Evolutionary conservation across 192 early-diverging fungal species (phyloP).

Genomic region (Spinellus fusiger): DNA sequence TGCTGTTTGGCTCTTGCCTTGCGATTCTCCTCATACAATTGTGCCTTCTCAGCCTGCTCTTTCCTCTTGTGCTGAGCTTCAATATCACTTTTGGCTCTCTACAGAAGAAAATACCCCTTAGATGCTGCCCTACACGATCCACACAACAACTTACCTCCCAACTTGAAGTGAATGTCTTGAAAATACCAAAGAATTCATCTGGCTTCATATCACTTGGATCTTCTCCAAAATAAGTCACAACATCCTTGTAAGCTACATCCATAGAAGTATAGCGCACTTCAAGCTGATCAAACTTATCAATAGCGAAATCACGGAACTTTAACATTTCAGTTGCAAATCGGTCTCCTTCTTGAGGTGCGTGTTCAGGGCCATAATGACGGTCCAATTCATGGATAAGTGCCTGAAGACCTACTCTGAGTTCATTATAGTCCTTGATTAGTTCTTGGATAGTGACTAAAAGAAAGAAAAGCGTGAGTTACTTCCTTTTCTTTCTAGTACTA

Average conservation of each 20-base stretch:
- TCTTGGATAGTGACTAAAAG: conserved; percentile 50
- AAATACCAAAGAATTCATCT: conserved; percentile 85
- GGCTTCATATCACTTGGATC: conserved; percentile 65
- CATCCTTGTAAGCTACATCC: conserved; percentile 66
- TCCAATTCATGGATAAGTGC: conserved; percentile 45
- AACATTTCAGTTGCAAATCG: conserved; percentile 61
- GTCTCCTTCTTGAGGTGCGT: conserved; percentile 48
- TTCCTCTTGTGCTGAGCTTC: conserved; percentile 25
- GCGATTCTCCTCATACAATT: conserved; percentile 21
- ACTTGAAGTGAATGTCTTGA: conserved; percentile 71
- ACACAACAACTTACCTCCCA: too few relatives aligned
- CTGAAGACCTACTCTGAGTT: conserved; percentile 38
- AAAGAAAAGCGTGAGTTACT: not conserved
- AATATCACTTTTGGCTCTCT: conserved; percentile 46
- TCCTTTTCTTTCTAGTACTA: not conserved
- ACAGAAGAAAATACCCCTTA: not conserved
- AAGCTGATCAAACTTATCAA: conserved; percentile 56
- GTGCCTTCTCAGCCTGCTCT: conserved; percentile 35
- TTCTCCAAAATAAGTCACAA: conserved; percentile 71
- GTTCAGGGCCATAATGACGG: conserved; percentile 36
- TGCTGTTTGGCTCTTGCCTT: conserved; percentile 16
- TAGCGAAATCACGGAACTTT: conserved; percentile 57
- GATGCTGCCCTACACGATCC: not conserved
- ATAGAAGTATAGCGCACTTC: conserved; percentile 58
- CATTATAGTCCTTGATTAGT: conserved; percentile 44